A percentile compares a stretch with the other conserved stretches of the same genome.
Evolutionary conservation across 148 eudicot genomes (phyloP).

Genomic region (Rhododendron simsii): DNA sequence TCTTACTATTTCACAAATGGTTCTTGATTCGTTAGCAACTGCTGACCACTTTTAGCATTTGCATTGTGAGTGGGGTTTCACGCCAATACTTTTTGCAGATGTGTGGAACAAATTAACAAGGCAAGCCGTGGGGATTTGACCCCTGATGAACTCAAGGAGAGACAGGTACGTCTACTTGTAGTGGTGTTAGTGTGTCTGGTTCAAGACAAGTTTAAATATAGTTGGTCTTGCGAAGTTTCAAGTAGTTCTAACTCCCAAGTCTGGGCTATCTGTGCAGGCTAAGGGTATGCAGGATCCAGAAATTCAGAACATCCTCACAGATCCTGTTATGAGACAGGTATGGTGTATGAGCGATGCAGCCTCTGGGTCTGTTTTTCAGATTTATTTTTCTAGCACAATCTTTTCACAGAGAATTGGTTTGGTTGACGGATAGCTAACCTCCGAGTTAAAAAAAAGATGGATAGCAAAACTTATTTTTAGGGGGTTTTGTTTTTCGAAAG

Average conservation of each 20-base stretch:
- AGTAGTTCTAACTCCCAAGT: not conserved
- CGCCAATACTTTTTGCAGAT: slow-evolving; percentile 35
- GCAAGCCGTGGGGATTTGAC: slow-evolving; percentile 88
- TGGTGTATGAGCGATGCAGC: not conserved
- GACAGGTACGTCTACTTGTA: slow-evolving; percentile 59
- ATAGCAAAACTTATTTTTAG: not conserved
- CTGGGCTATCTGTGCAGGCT: slow-evolving; percentile 40
- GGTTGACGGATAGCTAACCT: not conserved
- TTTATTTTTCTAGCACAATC: not conserved
- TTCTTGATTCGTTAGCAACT: not conserved
- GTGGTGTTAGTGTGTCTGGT: not conserved
- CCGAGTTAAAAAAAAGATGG: too few species aligned
- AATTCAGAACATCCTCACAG: slow-evolving; percentile 82
- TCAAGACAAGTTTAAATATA: not conserved
- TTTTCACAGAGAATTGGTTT: not conserved
- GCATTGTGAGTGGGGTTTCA: not conserved
- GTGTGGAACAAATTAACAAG: slow-evolving; percentile 80
- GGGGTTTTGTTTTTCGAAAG: not conserved
- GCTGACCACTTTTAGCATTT: not conserved
- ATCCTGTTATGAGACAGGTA: slow-evolving; percentile 99
- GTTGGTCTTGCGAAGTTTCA: not conserved
- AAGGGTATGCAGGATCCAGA: slow-evolving; percentile 99
- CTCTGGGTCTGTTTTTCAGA: not conserved
- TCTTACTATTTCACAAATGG: not conserved
- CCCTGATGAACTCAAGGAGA: slow-evolving; percentile 92